A percentile compares a stretch with the other conserved stretches of the same genome.
phyloP scores from a whole-genome alignment of 73 alveolate species.

The Durusdinium trenchii region DNA sequence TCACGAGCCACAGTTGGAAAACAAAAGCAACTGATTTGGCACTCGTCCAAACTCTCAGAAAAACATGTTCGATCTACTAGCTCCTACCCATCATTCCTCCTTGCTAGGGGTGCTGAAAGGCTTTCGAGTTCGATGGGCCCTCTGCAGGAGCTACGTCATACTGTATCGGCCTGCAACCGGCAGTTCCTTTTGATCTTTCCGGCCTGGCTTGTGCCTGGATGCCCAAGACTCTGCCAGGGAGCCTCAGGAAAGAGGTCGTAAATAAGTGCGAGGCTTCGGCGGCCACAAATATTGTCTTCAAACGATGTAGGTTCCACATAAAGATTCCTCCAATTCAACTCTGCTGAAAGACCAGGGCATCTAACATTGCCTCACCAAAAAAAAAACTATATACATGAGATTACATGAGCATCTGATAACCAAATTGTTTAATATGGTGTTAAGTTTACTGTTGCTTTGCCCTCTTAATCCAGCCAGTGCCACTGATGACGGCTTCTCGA shows the following conservation, averaged over 20 bases:
- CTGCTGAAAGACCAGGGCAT: not conserved
- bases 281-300: no score
- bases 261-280: no score
- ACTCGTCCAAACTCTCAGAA: not conserved
- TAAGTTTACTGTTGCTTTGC: not conserved
- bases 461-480: not conserved
- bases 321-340: not conserved
- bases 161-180: not conserved
- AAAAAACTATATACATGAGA: not conserved
- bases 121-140: no score
- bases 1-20: no score
- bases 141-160: no score
- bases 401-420: not conserved
- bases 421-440: not conserved
- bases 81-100: not conserved
- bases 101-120: no score
- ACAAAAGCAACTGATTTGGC: no score
- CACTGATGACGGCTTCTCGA: constrained; percentile 39
- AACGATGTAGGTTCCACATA: not conserved
- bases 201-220: not conserved
- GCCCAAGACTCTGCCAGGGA: constrained; percentile 52
- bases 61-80: not conserved
- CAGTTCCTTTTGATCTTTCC: not conserved
- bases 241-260: no score
- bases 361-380: not conserved